These are phyloP conservation scores for Apiotrichum gracile DNA, from an alignment of 1,284 basidiomycete species.

Conservation along the genomic window DNA sequence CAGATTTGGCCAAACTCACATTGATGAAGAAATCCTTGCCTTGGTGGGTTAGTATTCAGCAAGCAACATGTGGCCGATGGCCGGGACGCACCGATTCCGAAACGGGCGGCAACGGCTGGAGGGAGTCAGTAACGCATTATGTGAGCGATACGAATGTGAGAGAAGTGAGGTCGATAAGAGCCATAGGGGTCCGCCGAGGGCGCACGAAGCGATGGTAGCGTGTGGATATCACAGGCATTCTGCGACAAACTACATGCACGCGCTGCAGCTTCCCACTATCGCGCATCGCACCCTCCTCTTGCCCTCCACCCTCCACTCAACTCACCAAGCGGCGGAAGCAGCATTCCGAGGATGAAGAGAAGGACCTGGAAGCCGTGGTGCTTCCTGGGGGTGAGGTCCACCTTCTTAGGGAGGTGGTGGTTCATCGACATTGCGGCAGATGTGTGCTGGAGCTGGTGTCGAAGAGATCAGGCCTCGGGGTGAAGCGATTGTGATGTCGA, in stretches of 20 bases:
- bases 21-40: slow-evolving; percentile 84
- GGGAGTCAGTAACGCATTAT: background rate
- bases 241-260: background rate
- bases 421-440: slow-evolving; percentile 17
- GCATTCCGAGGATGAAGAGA: slow-evolving; percentile 73
- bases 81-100: slow-evolving; percentile 61
- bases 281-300: background rate
- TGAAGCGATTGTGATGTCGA: no score
- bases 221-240: no score
- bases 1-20: slow-evolving; percentile 39
- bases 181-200: no score
- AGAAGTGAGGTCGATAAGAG: background rate
- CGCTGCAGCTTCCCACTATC: background rate
- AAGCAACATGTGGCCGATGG: background rate
- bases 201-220: no score
- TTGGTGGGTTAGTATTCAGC: background rate
- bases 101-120: slow-evolving; percentile 84
- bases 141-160: background rate
- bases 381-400: slow-evolving; percentile 61
- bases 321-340: slow-evolving; percentile 80
- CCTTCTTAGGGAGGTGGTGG: slow-evolving; percentile 50
- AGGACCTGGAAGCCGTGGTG: slow-evolving; percentile 78
- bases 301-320: slow-evolving; percentile 7
- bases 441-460: no score
- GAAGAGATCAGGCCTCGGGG: no score